Percentiles rank a stretch among this genome's conserved stretches.
Conservation (phyloP, 495 filamentous ascomycete species). For the Neurospora sp. region DNA sequence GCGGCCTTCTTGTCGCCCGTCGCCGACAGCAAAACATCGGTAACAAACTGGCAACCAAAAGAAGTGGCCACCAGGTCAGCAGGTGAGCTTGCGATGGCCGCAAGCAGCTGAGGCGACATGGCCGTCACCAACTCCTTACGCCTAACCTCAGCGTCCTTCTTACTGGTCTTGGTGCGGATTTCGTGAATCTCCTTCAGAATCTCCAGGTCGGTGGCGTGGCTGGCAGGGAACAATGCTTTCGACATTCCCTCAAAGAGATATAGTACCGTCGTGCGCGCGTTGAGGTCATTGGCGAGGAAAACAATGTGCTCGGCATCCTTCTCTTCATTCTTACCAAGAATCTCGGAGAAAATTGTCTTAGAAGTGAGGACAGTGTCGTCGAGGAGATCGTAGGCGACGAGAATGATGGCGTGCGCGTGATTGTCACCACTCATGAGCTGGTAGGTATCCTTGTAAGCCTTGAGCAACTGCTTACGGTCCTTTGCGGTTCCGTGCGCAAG, state of each 20-base stretch:
- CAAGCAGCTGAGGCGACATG: constrained; percentile 56
- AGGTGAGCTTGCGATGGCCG: constrained; percentile 58
- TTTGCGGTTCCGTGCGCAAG: constrained; percentile 81
- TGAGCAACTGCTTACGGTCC: constrained; percentile 81
- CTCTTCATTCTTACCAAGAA: constrained; percentile 56
- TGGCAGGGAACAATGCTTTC: constrained; percentile 55
- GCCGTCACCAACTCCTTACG: constrained; percentile 65
- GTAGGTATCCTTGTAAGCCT: constrained; percentile 75
- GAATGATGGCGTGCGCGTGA: constrained; percentile 68
- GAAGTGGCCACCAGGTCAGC: constrained; percentile 56
- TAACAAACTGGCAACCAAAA: constrained; percentile 79
- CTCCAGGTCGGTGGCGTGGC: constrained; percentile 48
- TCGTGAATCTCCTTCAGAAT: constrained; percentile 65
- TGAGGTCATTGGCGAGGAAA: constrained; percentile 53
- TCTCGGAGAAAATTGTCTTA: constrained; percentile 74
- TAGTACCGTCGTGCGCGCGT: constrained; percentile 68
- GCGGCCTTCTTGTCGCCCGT: constrained; percentile 61
- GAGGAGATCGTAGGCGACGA: constrained; percentile 78
- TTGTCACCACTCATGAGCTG: constrained; percentile 71
- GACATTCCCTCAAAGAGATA: constrained; percentile 70
- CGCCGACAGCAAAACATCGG: constrained; percentile 70
- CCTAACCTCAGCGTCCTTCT: constrained; percentile 73
- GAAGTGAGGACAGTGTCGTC: constrained; percentile 87
- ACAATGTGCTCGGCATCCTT: constrained; percentile 48
- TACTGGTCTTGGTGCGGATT: constrained; percentile 69